These are phyloP conservation scores for Lipomyces chichibuensis DNA, from an alignment of 805 yeast genomes.

Conservation along the genomic window DNA sequence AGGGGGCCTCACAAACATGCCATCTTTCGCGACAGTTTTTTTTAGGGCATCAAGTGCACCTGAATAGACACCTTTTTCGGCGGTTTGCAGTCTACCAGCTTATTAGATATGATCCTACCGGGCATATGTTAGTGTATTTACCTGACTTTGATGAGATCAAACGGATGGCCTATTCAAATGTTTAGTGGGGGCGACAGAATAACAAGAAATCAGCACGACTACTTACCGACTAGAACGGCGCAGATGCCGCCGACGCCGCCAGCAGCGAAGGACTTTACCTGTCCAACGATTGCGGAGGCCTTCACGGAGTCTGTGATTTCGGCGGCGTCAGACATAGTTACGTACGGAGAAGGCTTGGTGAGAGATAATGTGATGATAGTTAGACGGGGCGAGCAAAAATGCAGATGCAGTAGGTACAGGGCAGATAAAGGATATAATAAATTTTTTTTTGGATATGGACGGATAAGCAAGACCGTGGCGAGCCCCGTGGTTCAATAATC, in stretches of 20 bases:
- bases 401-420: not conserved
- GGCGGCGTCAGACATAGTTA: slow-evolving; percentile 38
- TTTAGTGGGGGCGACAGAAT: not conserved
- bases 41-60: slow-evolving; percentile 69
- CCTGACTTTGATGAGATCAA: slow-evolving; percentile 83
- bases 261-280: slow-evolving; percentile 81
- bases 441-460: not conserved
- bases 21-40: slow-evolving; percentile 71
- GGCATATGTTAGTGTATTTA: not conserved
- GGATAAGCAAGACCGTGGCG: not conserved
- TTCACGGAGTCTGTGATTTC: slow-evolving; percentile 35
- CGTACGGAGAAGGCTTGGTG: not conserved
- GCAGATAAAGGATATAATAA: not conserved
- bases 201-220: not conserved
- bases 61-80: slow-evolving; percentile 59
- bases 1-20: slow-evolving; percentile 48
- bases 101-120: not conserved
- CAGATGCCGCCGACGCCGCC: slow-evolving; percentile 98
- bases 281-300: slow-evolving; percentile 56
- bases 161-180: slow-evolving; percentile 62
- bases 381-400: not conserved
- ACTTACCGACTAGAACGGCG: slow-evolving; percentile 81
- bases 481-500: too few relatives aligned
- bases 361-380: not conserved
- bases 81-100: slow-evolving; percentile 68